These are phyloP conservation scores for Pichia sp. DNA, from an alignment of 1,139 yeast genomes.

Conservation along the genomic window DNA sequence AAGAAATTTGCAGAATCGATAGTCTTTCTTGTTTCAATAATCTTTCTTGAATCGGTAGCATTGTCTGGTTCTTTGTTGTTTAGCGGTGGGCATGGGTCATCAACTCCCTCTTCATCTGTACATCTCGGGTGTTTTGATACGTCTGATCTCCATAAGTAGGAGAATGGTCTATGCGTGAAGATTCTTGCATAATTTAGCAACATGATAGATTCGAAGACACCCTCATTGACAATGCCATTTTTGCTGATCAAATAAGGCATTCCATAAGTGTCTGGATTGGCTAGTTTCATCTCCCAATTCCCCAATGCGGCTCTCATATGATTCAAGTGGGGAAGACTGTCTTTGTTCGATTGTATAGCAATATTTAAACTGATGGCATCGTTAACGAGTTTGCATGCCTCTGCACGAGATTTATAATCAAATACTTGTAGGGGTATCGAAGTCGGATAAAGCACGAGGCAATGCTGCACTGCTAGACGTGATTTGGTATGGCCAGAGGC, in stretches of 20 bases:
- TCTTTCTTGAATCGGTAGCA: constrained; percentile 33
- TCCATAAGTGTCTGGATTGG: constrained; percentile 36
- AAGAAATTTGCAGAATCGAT: constrained; percentile 45
- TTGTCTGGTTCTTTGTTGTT: constrained; percentile 22
- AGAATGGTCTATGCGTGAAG: constrained; percentile 44
- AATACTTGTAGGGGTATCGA: constrained; percentile 30
- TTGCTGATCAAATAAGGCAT: constrained; percentile 36
- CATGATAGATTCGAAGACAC: constrained; percentile 41
- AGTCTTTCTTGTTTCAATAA: constrained; percentile 43
- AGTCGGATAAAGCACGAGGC: constrained; percentile 33
- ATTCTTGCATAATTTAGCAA: constrained; percentile 42
- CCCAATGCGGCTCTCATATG: constrained; percentile 39
- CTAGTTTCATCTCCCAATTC: constrained; percentile 40
- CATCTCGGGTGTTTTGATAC: constrained; percentile 37
- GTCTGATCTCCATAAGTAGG: constrained; percentile 43
- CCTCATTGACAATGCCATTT: constrained; percentile 40
- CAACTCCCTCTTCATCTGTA: constrained; percentile 24
- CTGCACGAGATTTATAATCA: constrained; percentile 42
- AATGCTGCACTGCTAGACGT: constrained; percentile 29
- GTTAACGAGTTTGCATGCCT: constrained; percentile 40
- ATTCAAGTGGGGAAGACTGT: constrained; percentile 30
- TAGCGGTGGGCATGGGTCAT: constrained; percentile 18
- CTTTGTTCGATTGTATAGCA: constrained; percentile 33
- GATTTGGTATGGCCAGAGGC: constrained; percentile 45
- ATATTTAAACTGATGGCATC: constrained; percentile 41